Base-by-base conservation (phyloP, 1,139 yeast genomes). In the Debaryomycetaceae sp. region DNA sequence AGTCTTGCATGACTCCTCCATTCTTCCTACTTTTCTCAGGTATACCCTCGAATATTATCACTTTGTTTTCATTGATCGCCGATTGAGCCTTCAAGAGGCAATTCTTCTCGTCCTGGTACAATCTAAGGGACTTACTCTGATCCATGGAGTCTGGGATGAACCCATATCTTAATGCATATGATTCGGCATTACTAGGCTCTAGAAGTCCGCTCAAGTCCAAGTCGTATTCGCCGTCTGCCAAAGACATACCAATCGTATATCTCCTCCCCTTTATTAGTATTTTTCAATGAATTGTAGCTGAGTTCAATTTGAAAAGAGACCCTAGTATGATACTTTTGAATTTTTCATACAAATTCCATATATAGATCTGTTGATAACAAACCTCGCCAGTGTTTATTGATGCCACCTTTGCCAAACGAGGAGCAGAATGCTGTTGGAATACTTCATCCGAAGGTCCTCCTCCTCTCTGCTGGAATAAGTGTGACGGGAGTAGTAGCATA, bases 211-310 rank as follows among this genome's bases (percentile, higher is more conserved):
- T 57, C 35, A 72, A 52, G 48, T 73, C 78, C 39, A 74, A 63
- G 37, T 70, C 76, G 50, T 74, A 74, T 50, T 74, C 79, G 13
- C 79, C 79, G 55, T 74, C 77, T 8, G 72, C 68, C 38, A 69
- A 52, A 11, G 59, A 52, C 70, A 66, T 66, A 7, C 11, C 4
- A 11, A 27, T 8, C 31, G 2, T 17, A 17, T 17, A 2, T 17
- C 20, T 2, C 20, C 20, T 17, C 20, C 20, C 20, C 20, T 17
- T 17, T 17, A 2, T 17, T 17, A 17, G 20, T 17, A 17, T 17
- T 2, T 17, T 17, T 17, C 4, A 17, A 17, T 17, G 20, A 17
- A 17, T 17, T 17, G 20, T 17, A 17, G 20, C 20, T 17, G 20
- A 4, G 2, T 17, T 17, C 20, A 17, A 17, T 2, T 17, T 17